These are phyloP conservation scores for Starmerella vitae DNA, from an alignment of 805 yeast genomes.

Conservation along the genomic window DNA sequence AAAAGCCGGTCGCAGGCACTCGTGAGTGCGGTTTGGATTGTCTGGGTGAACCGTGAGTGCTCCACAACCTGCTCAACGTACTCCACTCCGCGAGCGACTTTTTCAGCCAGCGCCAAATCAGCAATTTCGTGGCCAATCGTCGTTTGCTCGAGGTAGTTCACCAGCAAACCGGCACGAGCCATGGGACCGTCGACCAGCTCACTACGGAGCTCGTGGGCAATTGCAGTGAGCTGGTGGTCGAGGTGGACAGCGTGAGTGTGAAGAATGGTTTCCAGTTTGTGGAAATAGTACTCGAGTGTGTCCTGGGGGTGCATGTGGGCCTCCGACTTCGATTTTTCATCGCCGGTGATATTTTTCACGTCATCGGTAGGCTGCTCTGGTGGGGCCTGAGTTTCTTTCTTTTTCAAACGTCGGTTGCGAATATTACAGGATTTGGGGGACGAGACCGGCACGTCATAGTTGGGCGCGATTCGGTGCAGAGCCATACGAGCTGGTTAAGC, in stretches of 20 bases:
- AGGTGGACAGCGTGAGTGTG: constrained; percentile 2
- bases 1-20: constrained; percentile 34
- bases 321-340: no score
- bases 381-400: no score
- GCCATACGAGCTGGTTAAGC: no score
- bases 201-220: constrained; percentile 23
- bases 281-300: neutral
- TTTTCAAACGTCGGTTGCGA: no score
- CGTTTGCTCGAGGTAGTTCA: constrained; percentile 22
- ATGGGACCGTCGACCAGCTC: constrained; percentile 26
- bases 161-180: constrained; percentile 26
- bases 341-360: no score
- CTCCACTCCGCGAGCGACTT: constrained; percentile 23
- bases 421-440: no score
- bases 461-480: no score
- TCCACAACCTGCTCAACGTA: constrained; percentile 28
- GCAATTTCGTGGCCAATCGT: constrained; percentile 22
- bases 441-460: no score
- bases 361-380: no score
- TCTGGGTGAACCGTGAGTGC: constrained; percentile 20
- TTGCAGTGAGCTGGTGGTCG: constrained; percentile 25
- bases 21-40: constrained; percentile 20
- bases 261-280: neutral
- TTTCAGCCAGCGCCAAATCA: constrained; percentile 17
- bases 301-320: no score